Percentiles rank a stretch among this genome's conserved stretches.
Conservation (phyloP, 352 stramenopile genomes). For the Phytophthora citrophthora region DNA sequence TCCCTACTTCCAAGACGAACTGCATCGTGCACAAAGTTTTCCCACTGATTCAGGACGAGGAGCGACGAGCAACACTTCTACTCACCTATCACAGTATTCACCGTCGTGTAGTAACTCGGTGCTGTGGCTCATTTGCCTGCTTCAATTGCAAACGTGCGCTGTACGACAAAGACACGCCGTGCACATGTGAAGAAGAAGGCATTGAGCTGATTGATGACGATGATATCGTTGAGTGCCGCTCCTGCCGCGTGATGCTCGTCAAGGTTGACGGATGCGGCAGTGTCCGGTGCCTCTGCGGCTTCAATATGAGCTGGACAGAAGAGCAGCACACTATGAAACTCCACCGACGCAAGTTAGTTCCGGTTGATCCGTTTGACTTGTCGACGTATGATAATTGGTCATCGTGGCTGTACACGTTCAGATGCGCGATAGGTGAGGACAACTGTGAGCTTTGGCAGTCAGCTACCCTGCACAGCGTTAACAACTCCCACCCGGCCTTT, state of each 20-base stretch:
- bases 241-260: constrained; percentile 51
- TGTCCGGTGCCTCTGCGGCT: constrained; percentile 49
- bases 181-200: constrained; percentile 13
- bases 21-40: constrained; percentile 33
- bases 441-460: constrained; percentile 5
- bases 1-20: constrained; percentile 13
- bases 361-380: constrained; percentile 44
- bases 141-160: constrained; percentile 62
- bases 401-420: constrained; percentile 11
- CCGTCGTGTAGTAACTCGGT: constrained; percentile 40
- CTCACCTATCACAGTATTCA: constrained; percentile 39
- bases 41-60: constrained; percentile 41
- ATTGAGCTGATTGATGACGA: constrained; percentile 22
- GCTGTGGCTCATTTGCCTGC: constrained; percentile 39
- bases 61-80: constrained; percentile 51
- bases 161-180: constrained; percentile 15
- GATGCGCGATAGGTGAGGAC: background rate
- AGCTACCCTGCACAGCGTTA: constrained; percentile 8
- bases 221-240: constrained; percentile 43
- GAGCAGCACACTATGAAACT: constrained; percentile 27
- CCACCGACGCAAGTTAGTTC: constrained; percentile 31
- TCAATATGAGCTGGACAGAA: constrained; percentile 41
- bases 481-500: constrained; percentile 9
- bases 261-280: constrained; percentile 55
- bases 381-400: constrained; percentile 25